Percentiles rank a stretch among this genome's conserved stretches.
Conservation (phyloP, 2,329 filamentous ascomycete genomes). For the Sclerotiophoma versabilis region DNA sequence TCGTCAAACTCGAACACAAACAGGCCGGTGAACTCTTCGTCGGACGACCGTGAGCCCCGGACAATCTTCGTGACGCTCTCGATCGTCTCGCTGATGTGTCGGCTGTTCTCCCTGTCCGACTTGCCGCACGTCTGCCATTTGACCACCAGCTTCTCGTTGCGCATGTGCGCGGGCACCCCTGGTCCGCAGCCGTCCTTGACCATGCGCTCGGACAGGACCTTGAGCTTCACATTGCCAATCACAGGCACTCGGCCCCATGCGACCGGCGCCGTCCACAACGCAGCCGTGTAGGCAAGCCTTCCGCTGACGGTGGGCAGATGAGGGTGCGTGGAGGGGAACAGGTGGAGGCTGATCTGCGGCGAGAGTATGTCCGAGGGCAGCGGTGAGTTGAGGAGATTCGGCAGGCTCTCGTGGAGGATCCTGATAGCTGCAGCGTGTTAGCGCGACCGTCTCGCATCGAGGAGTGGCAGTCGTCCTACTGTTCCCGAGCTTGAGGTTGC, state of each 20-base stretch:
- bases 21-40: conserved; percentile 82
- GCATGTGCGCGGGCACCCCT: conserved; percentile 46
- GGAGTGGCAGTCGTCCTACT: conserved; percentile 54
- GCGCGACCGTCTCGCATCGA: background rate
- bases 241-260: conserved; percentile 94
- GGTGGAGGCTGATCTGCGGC: conserved; percentile 66
- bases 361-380: conserved; percentile 69
- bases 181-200: conserved; percentile 60
- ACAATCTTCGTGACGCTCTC: conserved; percentile 64
- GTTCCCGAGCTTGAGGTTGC: conserved; percentile 67
- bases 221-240: conserved; percentile 85
- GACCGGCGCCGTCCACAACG: conserved; percentile 93
- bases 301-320: conserved; percentile 93
- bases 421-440: conserved; percentile 59
- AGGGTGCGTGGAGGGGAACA: conserved; percentile 78
- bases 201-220: conserved; percentile 91
- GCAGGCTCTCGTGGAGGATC: conserved; percentile 67
- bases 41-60: conserved; percentile 53
- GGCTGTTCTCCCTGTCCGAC: conserved; percentile 54
- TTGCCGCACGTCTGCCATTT: conserved; percentile 80
- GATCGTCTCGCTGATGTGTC: conserved; percentile 57
- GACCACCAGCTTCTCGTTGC: conserved; percentile 84
- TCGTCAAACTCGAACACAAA: conserved; percentile 97
- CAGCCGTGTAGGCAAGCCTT: conserved; percentile 87
- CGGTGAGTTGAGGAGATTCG: conserved; percentile 66